Conservation (phyloP, 2,329 filamentous ascomycete species). For the Calonectria leucothoes region DNA sequence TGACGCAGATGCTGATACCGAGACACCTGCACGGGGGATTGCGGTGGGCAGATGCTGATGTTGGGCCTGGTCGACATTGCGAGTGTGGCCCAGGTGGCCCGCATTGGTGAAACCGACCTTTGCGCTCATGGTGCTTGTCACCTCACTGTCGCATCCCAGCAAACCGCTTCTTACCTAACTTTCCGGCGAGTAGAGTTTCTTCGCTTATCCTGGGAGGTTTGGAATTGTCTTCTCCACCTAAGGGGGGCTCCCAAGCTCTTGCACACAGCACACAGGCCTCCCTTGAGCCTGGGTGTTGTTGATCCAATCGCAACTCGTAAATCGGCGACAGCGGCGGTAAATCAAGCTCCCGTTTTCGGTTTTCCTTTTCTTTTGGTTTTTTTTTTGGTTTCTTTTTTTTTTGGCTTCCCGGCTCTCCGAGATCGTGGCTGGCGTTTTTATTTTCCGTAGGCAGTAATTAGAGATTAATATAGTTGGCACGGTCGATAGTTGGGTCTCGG, state of each 20-base stretch:
- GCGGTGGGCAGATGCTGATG: conserved; percentile 25
- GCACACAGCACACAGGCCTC: conserved; percentile 2
- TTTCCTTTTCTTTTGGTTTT: neutral
- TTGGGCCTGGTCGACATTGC: conserved; percentile 31
- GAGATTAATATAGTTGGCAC: conserved; percentile 17
- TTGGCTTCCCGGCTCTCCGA: neutral
- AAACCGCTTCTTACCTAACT: conserved; percentile 21
- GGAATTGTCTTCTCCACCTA: conserved; percentile 14
- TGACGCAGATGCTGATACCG: conserved; percentile 22
- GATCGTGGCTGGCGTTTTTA: neutral
- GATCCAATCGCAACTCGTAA: conserved; percentile 13
- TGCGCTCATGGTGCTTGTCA: conserved; percentile 42
- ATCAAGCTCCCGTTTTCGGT: neutral
- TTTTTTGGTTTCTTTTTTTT: neutral
- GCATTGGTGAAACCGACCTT: conserved; percentile 43
- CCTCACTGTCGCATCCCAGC: conserved; percentile 41
- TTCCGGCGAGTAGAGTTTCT: neutral
- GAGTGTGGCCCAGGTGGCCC: conserved; percentile 37
- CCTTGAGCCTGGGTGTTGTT: neutral
- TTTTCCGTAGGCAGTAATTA: conserved; percentile 4
- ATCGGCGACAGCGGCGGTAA: neutral
- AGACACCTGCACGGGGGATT: conserved; percentile 24
- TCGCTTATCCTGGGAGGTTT: conserved; percentile 10
- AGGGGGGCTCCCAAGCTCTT: conserved; percentile 3
- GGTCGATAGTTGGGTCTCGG: conserved; percentile 10